These are phyloP conservation scores for Hemisphaericaspora nanyangensis DNA, from an alignment of 805 yeast species.

Conservation along the genomic window DNA sequence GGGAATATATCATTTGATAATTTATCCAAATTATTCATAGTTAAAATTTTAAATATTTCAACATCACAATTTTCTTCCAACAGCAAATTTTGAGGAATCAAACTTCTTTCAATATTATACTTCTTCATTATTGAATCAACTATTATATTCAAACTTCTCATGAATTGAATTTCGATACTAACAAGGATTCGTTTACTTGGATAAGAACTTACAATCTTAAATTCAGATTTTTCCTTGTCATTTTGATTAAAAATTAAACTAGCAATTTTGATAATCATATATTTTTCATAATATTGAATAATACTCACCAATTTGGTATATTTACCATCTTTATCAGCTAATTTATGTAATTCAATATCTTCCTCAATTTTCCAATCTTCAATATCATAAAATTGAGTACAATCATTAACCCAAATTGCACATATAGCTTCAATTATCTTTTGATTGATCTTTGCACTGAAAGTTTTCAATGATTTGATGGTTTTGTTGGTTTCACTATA, in stretches of 20 bases:
- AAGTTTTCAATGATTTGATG: conserved; percentile 30
- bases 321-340: conserved; percentile 16
- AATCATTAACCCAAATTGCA: conserved; percentile 43
- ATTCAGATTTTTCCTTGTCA: conserved; percentile 9
- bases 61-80: conserved; percentile 1
- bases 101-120: conserved; percentile 25
- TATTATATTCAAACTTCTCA: conserved; percentile 39
- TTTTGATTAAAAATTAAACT: conserved; percentile 19
- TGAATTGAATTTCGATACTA: conserved; percentile 42
- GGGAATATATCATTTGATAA: conserved; percentile 31
- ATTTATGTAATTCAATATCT: conserved; percentile 8
- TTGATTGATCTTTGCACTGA: conserved; percentile 32
- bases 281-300: conserved; percentile 34
- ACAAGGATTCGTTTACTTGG: conserved; percentile 40
- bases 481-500: conserved; percentile 34
- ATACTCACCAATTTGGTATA: conserved; percentile 34
- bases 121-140: conserved; percentile 40
- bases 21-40: conserved; percentile 42
- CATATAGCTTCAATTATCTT: conserved; percentile 38
- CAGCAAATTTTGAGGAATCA: neutral
- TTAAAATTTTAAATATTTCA: conserved; percentile 34
- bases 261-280: conserved; percentile 27
- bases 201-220: conserved; percentile 30
- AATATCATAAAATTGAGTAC: conserved; percentile 41
- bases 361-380: conserved; percentile 36